Base-by-base conservation (phyloP, 2,329 filamentous ascomycete species). In the Pezicula radicicola region DNA sequence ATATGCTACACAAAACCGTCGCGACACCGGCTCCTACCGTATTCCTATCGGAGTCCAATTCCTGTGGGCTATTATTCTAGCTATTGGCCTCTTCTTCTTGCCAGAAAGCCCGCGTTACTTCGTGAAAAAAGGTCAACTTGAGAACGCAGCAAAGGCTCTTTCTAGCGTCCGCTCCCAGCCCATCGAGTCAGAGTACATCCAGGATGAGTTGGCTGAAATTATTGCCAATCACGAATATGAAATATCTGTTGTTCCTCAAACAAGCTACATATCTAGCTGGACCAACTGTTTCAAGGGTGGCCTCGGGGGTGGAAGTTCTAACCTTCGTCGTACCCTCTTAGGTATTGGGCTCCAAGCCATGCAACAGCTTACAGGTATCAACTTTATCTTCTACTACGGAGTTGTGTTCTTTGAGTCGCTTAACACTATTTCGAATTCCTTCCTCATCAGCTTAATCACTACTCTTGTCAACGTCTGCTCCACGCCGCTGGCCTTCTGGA, bases 401-500 rank as follows among this genome's bases (percentile, higher is more conserved):
- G 79, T 79, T 6, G 81, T 79, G n/a, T 82, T 90, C 62, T 90
- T 91, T 67, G 56, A 79, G 51, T 44, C 78, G 81, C 1, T 81
- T 84, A 6, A 85, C 84, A 85, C 84, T 54, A 76, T 89, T 45
- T 69, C 76, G 3, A 83, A 89, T 65, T 79, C 80, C 25, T 84
- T 85, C 61, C 70, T 80, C 53, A 84, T 80, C 0, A 82, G 85
- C 63, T 79, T 88, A 61, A 87, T 88, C 51, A 74, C 86, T 2
- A 77, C 76, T n/a, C 79, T 77, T 3, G 81, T 88, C 58, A 88
- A 88, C 60, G 83, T 88, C 9, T 74, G 85, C 75, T 89, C 88
- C 33, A 91, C 89, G 36, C 83, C 87, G 53, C 92, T 94, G 80
- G 55, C 71, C 56, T 81, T 89, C 5, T 88, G 83, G 59, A 73